phyloP scores from a whole-genome alignment of 345 rosid genomes.

The Alliaria petiolata region DNA sequence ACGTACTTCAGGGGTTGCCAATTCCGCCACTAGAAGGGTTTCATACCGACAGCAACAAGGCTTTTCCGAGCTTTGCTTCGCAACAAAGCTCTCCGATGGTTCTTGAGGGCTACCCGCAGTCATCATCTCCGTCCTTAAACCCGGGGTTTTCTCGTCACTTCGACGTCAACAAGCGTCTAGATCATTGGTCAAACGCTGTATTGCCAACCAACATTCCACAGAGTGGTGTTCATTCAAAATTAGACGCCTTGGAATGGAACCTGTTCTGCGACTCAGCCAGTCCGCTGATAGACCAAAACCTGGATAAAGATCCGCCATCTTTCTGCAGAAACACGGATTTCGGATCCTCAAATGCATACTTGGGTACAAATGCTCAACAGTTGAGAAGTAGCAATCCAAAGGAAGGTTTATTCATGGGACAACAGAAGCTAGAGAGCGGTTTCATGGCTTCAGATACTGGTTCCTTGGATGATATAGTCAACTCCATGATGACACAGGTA shows the following conservation, averaged over 20 bases:
- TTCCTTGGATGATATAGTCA: constrained; percentile 55
- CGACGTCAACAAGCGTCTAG: constrained; percentile 37
- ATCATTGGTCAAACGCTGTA: constrained; percentile 46
- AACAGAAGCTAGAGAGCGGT: constrained; percentile 39
- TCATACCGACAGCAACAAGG: constrained; percentile 30
- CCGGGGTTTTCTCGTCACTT: constrained; percentile 8
- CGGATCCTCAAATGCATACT: constrained; percentile 28
- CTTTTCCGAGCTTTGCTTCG: constrained; percentile 9
- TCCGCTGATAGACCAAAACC: constrained; percentile 22
- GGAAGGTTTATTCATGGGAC: constrained; percentile 40
- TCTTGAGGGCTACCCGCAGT: constrained; percentile 38
- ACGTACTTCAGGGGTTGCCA: constrained; percentile 29
- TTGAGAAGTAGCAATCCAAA: constrained; percentile 15
- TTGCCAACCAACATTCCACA: constrained; percentile 22
- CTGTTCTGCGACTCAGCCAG: constrained; percentile 25
- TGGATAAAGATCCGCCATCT: constrained; percentile 32
- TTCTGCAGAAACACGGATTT: constrained; percentile 37
- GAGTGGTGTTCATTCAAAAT: constrained; percentile 27
- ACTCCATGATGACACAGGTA: constrained; percentile 53
- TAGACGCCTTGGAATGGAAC: constrained; percentile 41
- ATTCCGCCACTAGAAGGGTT: constrained; percentile 44
- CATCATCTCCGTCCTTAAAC: constrained; percentile 32
- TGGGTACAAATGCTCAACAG: constrained; percentile 28
- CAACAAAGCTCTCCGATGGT: constrained; percentile 37
- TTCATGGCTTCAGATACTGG: constrained; percentile 39